These are phyloP conservation scores for Ceratocystis destructans DNA, from an alignment of 2,329 filamentous ascomycete genomes.

Conservation along the genomic window DNA sequence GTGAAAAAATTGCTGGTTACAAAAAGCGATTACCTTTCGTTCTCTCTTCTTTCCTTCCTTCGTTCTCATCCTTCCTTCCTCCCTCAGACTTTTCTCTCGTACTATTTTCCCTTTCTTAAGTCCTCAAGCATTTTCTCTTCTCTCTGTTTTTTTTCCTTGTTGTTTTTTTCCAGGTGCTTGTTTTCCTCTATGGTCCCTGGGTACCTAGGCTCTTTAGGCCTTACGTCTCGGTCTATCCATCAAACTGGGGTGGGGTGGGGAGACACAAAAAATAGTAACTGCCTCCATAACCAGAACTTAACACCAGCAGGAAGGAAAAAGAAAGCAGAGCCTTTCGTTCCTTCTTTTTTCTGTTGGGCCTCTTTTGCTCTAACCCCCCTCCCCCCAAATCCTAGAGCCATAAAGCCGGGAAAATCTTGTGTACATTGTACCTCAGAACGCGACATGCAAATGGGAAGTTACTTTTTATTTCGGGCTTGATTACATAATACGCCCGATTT, in stretches of 20 bases:
- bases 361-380: no score
- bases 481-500: neutral
- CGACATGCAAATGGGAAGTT: neutral
- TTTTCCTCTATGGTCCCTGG: neutral
- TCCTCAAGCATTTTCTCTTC: no score
- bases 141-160: no score
- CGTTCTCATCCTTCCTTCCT: neutral
- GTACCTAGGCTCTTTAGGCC: no score
- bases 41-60: conserved; percentile 1
- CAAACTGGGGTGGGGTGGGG: neutral
- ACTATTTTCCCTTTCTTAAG: no score
- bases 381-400: neutral
- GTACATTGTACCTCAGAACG: neutral
- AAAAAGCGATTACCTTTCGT: neutral
- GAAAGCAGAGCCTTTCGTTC: neutral
- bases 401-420: neutral
- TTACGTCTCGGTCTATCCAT: neutral
- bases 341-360: neutral
- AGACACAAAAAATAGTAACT: neutral
- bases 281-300: neutral
- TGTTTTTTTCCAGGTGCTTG: no score
- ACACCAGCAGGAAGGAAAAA: neutral
- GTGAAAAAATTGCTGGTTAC: neutral
- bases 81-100: no score
- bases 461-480: no score